phyloP scores from a whole-genome alignment of 345 rosid species.

The Hibiscus mutabilis region DNA sequence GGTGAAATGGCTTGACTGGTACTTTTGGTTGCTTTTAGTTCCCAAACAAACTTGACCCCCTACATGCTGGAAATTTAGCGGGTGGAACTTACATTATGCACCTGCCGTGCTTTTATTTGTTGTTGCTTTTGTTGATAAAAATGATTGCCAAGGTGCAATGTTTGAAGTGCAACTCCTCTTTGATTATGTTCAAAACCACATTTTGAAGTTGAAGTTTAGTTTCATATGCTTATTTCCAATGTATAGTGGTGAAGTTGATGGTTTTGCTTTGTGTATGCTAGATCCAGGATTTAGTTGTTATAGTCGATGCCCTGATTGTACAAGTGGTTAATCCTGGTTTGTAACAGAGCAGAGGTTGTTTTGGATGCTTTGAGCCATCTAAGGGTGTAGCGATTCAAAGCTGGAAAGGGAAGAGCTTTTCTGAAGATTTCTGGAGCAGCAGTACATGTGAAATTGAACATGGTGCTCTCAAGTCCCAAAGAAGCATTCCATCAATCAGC shows the following conservation, averaged over 20 bases:
- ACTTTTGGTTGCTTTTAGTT: too few species aligned
- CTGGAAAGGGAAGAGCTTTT: slow-evolving; percentile 28
- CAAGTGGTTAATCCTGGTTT: slow-evolving; percentile 40
- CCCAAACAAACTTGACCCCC: too few species aligned
- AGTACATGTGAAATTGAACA: slow-evolving; percentile 54
- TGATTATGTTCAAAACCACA: background rate
- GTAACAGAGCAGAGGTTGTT: slow-evolving; percentile 95
- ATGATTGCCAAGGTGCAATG: background rate
- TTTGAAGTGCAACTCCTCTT: background rate
- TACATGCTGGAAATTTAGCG: background rate
- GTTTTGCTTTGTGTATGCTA: background rate
- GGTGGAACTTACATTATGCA: background rate
- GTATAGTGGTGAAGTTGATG: background rate
- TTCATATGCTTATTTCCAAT: background rate
- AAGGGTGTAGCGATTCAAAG: slow-evolving; percentile 18
- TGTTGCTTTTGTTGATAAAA: background rate
- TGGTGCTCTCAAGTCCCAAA: slow-evolving; percentile 38
- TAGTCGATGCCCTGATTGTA: slow-evolving; percentile 20
- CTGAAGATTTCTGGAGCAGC: slow-evolving; percentile 57
- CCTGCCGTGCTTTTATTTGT: background rate
- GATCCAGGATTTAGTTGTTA: background rate
- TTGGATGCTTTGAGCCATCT: slow-evolving; percentile 53
- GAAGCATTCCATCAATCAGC: slow-evolving; percentile 22
- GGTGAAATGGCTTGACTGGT: background rate
- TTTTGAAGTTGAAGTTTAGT: background rate